phyloP scores from a whole-genome alignment of 2,329 filamentous ascomycete genomes.

The Fusarium sp. region DNA sequence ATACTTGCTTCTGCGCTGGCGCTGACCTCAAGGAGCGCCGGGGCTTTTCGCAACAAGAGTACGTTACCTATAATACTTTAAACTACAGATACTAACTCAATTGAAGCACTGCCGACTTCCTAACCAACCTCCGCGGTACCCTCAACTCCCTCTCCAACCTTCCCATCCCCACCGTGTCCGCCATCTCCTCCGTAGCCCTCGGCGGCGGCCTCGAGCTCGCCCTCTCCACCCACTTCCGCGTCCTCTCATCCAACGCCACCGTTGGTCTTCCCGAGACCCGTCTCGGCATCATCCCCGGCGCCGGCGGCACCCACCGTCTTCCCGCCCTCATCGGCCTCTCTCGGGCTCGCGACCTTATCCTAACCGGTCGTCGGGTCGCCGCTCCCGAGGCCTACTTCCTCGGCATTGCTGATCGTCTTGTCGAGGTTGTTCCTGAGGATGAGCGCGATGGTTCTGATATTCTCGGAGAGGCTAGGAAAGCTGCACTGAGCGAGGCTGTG shows the following conservation, averaged over 20 bases:
- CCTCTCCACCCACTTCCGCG: conserved; percentile 88
- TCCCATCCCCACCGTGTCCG: conserved; percentile 89
- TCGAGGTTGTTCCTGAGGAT: conserved; percentile 77
- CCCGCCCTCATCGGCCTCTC: conserved; percentile 82
- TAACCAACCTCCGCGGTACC: conserved; percentile 80
- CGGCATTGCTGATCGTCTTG: conserved; percentile 89
- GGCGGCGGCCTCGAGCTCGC: conserved; percentile 95
- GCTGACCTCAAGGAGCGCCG: conserved; percentile 92
- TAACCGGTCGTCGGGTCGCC: conserved; percentile 88
- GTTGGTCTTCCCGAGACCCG: conserved; percentile 92
- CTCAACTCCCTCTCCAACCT: conserved; percentile 80
- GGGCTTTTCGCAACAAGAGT: conserved; percentile 84
- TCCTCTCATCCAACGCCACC: conserved; percentile 81
- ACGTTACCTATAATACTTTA: conserved; percentile 47
- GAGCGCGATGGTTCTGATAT: conserved; percentile 57
- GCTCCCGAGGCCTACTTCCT: conserved; percentile 91
- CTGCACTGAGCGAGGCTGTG: conserved; percentile 81
- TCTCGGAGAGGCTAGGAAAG: conserved; percentile 70
- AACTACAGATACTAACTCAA: conserved; percentile 6
- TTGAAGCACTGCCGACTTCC: conserved; percentile 80
- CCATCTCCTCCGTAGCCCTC: conserved; percentile 86
- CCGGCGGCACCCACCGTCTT: conserved; percentile 91
- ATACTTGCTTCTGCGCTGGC: conserved; percentile 91
- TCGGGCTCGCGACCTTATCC: conserved; percentile 88
- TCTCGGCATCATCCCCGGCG: conserved; percentile 93